Evolutionary conservation across 2,329 filamentous ascomycete genomes (phyloP).

Genomic region (Colletotrichum cordylinicola): DNA sequence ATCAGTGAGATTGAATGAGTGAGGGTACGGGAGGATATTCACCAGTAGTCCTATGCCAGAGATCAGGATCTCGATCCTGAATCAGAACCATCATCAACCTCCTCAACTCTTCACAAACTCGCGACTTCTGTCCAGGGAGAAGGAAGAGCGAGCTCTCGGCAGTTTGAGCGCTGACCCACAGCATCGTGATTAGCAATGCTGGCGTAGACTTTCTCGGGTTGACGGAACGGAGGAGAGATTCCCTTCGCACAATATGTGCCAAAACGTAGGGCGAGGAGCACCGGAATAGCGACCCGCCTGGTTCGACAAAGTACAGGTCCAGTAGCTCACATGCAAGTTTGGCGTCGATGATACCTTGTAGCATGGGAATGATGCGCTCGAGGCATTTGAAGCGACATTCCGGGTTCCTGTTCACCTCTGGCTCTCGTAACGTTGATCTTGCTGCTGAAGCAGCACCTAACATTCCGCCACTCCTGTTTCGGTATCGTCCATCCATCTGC

Average conservation of each 20-base stretch:
- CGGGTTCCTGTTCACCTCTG: background rate
- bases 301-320: conserved; percentile 52
- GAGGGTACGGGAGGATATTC: background rate
- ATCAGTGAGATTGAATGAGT: background rate
- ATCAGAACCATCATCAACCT: background rate
- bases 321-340: conserved; percentile 51
- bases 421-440: background rate
- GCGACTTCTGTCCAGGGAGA: conserved; percentile 43
- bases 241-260: background rate
- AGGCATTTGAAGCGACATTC: conserved; percentile 34
- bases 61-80: background rate
- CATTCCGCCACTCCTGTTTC: background rate
- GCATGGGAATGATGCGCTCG: conserved; percentile 42
- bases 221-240: background rate
- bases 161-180: conserved; percentile 54
- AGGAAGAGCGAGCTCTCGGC: conserved; percentile 49
- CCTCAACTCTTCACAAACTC: conserved; percentile 37
- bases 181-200: conserved; percentile 50
- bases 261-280: conserved; percentile 44
- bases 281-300: conserved; percentile 47
- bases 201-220: conserved; percentile 28
- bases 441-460: background rate
- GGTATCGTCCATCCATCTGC: background rate
- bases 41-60: background rate
- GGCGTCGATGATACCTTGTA: conserved; percentile 42